phyloP scores from a whole-genome alignment of 768 basidiomycete genomes.

The Terana coerulea region DNA sequence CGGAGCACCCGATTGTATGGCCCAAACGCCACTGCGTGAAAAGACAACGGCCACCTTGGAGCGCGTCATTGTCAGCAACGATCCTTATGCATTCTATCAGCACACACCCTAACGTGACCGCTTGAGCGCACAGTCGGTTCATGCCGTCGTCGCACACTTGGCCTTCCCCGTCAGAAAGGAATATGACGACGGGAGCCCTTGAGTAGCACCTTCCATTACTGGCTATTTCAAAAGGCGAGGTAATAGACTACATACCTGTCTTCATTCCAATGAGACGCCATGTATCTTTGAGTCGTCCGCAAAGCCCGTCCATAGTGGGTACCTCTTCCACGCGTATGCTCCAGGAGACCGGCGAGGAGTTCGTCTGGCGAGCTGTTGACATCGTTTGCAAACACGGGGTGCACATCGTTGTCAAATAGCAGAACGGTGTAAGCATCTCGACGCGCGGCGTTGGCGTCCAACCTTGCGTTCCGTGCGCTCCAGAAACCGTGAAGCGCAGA shows the following conservation, averaged over 20 bases:
- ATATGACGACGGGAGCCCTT: slow-evolving; percentile 51
- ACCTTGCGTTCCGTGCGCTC: slow-evolving; percentile 42
- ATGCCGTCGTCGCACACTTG: slow-evolving; percentile 32
- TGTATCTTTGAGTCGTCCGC: slow-evolving; percentile 28
- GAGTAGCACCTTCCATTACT: neutral
- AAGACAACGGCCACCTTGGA: slow-evolving; percentile 48
- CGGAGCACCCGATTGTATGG: slow-evolving; percentile 31
- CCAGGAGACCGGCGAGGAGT: slow-evolving; percentile 37
- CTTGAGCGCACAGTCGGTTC: slow-evolving; percentile 37
- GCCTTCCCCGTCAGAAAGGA: slow-evolving; percentile 56
- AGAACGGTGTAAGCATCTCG: slow-evolving; percentile 56
- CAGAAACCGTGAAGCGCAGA: slow-evolving; percentile 55
- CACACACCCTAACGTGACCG: slow-evolving; percentile 43
- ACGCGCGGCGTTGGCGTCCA: slow-evolving; percentile 27
- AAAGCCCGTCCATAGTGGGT: slow-evolving; percentile 46
- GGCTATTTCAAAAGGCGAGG: neutral
- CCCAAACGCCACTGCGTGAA: slow-evolving; percentile 58
- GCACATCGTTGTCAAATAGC: slow-evolving; percentile 34
- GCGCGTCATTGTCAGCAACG: neutral
- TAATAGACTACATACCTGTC: no score
- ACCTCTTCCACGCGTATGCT: slow-evolving; percentile 26
- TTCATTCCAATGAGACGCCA: slow-evolving; percentile 46
- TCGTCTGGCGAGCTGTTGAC: slow-evolving; percentile 41
- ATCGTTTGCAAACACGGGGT: slow-evolving; percentile 38
- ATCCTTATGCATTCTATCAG: no score